phyloP scores from a whole-genome alignment of 441 rosid species.

The Populus hybrid region DNA sequence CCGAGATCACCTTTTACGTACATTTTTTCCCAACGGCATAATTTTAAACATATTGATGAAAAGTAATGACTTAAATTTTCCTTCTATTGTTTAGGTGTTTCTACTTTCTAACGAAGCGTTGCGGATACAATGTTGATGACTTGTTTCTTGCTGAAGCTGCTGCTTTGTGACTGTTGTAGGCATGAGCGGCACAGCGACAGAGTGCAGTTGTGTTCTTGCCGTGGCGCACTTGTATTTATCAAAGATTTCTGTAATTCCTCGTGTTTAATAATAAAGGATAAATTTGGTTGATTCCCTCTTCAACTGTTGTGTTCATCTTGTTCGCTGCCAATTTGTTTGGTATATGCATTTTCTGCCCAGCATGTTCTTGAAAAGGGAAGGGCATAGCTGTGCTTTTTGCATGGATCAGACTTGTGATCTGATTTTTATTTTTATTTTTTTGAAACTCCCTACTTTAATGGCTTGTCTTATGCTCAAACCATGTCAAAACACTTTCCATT shows the following conservation, averaged over 20 bases:
- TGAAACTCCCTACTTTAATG: not conserved
- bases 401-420: no score
- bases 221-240: not conserved
- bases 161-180: not conserved
- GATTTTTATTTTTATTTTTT: not conserved
- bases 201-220: no score
- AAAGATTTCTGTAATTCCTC: not conserved
- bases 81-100: conserved; percentile 4
- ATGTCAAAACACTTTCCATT: not conserved
- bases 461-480: not conserved
- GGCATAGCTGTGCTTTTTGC: not conserved
- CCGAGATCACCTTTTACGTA: not conserved
- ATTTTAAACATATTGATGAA: not conserved
- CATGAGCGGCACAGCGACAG: no score
- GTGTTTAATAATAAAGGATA: not conserved
- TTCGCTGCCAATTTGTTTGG: not conserved
- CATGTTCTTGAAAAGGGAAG: not conserved
- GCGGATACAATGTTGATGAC: not conserved
- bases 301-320: not conserved
- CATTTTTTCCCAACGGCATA: not conserved
- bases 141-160: not conserved
- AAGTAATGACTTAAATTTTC: not conserved
- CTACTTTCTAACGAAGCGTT: no score
- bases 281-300: not conserved
- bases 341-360: not conserved